Percentiles rank a stretch among this genome's conserved stretches.
These are phyloP conservation scores for Nicotiana undulata DNA, from an alignment of 257 asterid genomes.

Conservation along the genomic window DNA sequence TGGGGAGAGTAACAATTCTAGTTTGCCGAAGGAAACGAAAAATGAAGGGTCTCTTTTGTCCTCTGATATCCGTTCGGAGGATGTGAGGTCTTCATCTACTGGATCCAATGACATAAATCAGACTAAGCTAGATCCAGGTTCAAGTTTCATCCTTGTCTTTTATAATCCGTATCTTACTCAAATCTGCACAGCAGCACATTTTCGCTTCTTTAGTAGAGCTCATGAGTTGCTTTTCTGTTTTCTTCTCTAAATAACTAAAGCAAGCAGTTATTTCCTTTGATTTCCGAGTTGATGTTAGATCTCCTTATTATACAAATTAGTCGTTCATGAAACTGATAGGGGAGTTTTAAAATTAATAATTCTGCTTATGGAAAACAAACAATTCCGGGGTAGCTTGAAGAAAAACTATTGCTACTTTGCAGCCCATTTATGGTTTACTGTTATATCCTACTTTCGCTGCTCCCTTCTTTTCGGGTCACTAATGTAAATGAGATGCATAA, in stretches of 20 bases:
- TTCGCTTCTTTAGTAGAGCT: background rate
- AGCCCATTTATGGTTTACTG: background rate
- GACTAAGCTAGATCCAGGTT: conserved; percentile 2
- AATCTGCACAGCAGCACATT: background rate
- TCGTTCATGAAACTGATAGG: background rate
- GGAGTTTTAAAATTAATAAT: background rate
- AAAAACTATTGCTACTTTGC: background rate
- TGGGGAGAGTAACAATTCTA: background rate
- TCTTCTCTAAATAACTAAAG: background rate
- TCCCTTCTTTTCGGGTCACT: background rate
- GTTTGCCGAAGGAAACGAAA: conserved; percentile 14
- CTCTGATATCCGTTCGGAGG: conserved; percentile 3
- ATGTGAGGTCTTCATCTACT: conserved; percentile 26
- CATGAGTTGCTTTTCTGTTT: background rate
- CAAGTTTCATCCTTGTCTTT: background rate
- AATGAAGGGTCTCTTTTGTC: conserved; percentile 1
- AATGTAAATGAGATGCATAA: background rate
- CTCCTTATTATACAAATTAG: background rate
- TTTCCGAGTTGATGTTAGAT: background rate
- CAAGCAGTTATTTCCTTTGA: background rate
- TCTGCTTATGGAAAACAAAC: background rate
- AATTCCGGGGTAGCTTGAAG: background rate
- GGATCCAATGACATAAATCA: conserved; percentile 1
- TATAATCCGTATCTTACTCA: background rate
- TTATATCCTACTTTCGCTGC: background rate